These are phyloP conservation scores for Cudoniella acicularis DNA, from an alignment of 495 filamentous ascomycete genomes.

Conservation along the genomic window DNA sequence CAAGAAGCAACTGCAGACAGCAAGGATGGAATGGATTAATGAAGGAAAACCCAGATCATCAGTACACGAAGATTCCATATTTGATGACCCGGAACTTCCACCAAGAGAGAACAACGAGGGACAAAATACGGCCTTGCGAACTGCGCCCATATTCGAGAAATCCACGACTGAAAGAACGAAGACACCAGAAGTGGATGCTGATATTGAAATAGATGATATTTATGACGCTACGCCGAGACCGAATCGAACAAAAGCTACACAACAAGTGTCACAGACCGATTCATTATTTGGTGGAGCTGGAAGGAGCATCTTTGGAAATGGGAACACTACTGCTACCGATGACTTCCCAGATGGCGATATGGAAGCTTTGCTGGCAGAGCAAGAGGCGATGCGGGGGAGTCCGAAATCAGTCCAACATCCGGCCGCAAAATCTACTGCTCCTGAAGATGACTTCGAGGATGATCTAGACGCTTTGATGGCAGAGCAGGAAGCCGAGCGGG, in stretches of 20 bases:
- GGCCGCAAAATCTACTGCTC: conserved; percentile 9
- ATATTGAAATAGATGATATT: conserved; percentile 22
- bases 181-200: conserved; percentile 13
- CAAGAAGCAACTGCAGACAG: conserved; percentile 69
- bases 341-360: conserved; percentile 46
- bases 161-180: conserved; percentile 16
- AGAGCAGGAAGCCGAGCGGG: conserved; percentile 45
- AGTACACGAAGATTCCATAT: conserved; percentile 46
- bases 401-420: conserved; percentile 3
- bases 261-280: conserved; percentile 5
- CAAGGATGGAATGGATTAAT: conserved; percentile 83
- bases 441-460: conserved; percentile 33
- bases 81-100: conserved; percentile 25
- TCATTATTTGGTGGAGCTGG: conserved; percentile 19
- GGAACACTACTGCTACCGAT: conserved; percentile 13
- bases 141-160: conserved; percentile 48
- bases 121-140: conserved; percentile 30
- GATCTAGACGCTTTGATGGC: conserved; percentile 50
- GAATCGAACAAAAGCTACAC: neutral
- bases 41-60: conserved; percentile 56
- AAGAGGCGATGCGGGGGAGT: conserved; percentile 23
- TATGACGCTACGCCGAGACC: conserved; percentile 26
- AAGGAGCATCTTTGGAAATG: conserved; percentile 16
- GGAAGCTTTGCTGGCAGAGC: conserved; percentile 48
- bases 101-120: conserved; percentile 25